phyloP scores from a whole-genome alignment of 805 yeast genomes.

The Tetrapisispora arboricola region DNA sequence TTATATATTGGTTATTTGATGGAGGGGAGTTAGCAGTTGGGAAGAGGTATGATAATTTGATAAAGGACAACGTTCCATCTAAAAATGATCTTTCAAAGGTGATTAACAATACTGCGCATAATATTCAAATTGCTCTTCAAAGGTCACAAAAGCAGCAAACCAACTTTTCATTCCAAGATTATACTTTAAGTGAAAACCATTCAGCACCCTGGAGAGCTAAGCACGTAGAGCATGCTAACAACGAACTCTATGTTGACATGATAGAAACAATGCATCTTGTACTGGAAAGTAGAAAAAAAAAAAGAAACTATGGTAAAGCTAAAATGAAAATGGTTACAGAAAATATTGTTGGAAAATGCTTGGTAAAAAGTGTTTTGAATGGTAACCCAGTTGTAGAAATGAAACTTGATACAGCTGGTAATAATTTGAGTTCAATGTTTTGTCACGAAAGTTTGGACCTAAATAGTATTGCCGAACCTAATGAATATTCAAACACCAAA shows the following conservation, averaged over 20 bases:
- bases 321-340: constrained; percentile 14
- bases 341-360: constrained; percentile 52
- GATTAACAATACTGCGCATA: constrained; percentile 30
- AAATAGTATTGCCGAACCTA: constrained; percentile 3
- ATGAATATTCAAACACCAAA: neutral
- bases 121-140: constrained; percentile 13
- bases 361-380: constrained; percentile 57
- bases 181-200: constrained; percentile 7
- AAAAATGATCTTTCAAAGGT: constrained; percentile 28
- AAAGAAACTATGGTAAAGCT: neutral
- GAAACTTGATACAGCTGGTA: constrained; percentile 37
- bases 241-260: constrained; percentile 81
- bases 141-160: constrained; percentile 2
- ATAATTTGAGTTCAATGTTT: constrained; percentile 45
- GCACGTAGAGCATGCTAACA: constrained; percentile 60
- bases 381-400: constrained; percentile 69
- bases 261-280: constrained; percentile 54
- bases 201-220: constrained; percentile 70
- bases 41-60: constrained; percentile 46
- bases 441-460: constrained; percentile 63
- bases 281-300: constrained; percentile 18
- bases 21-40: constrained; percentile 64
- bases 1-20: constrained; percentile 71
- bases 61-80: constrained; percentile 60
- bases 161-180: neutral